Evolutionary conservation across 1,284 basidiomycete genomes (phyloP).

Genomic region (Cerioporus squamosus): DNA sequence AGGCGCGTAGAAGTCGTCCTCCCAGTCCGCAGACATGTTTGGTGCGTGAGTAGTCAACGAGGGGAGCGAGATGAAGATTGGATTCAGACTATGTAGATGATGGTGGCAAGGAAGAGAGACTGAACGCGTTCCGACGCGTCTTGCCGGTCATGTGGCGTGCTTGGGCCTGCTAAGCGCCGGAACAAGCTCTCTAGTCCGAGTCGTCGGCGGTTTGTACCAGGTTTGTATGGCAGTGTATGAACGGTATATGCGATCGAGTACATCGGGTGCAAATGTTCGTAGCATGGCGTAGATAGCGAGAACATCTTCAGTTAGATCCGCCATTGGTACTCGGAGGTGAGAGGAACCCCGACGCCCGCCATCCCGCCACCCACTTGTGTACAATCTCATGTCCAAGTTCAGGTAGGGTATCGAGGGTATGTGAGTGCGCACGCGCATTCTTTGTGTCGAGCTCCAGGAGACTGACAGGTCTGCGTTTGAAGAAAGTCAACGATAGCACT

Average conservation of each 20-base stretch:
- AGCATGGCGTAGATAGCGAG: too few species aligned
- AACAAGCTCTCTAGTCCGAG: too few species aligned
- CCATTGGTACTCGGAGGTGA: not conserved
- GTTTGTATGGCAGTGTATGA: too few species aligned
- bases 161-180: not conserved
- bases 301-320: too few species aligned
- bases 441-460: not conserved
- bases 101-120: not conserved
- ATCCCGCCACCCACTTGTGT: not conserved
- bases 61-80: conserved; percentile 35
- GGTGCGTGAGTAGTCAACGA: not conserved
- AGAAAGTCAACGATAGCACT: conserved; percentile 16
- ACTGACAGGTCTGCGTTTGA: not conserved
- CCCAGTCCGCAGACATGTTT: conserved; percentile 24
- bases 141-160: not conserved
- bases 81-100: too few species aligned
- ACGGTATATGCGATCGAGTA: too few species aligned
- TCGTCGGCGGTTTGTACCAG: not conserved
- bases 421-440: not conserved
- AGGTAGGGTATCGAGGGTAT: not conserved
- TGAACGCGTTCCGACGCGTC: not conserved
- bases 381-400: not conserved
- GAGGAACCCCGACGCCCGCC: not conserved
- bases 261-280: too few species aligned
- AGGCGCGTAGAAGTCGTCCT: conserved; percentile 24